phyloP scores from a whole-genome alignment of 176 grass and related monocot genomes.

The Metroxylon sagu region DNA sequence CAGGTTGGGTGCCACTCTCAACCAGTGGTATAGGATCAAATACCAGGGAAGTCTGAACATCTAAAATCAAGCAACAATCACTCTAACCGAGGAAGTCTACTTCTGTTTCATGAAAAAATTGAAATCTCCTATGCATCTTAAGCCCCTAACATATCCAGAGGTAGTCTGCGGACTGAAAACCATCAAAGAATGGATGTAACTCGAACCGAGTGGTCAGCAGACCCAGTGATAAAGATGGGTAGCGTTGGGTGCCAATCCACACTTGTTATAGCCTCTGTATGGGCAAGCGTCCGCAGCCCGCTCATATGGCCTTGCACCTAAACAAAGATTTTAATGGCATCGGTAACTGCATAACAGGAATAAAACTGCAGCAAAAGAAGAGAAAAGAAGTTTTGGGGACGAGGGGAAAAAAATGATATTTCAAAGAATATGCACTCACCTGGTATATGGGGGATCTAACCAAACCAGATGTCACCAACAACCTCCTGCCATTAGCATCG shows the following conservation, averaged over 20 bases:
- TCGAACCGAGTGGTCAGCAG: conserved; percentile 74
- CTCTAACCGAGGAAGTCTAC: too few relatives aligned
- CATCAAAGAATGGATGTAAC: conserved; percentile 81
- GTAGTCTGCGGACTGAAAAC: neutral
- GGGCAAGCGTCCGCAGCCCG: conserved; percentile 61
- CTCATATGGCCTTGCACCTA: conserved; percentile 77
- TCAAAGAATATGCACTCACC: conserved; percentile 21
- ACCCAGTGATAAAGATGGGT: conserved; percentile 77
- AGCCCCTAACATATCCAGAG: too few relatives aligned
- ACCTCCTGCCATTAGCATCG: conserved; percentile 74
- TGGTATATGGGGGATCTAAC: conserved; percentile 92
- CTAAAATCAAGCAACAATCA: too few relatives aligned
- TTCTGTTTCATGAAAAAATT: too few relatives aligned
- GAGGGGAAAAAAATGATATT: neutral
- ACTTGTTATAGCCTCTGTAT: conserved; percentile 56
- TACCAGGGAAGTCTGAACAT: too few relatives aligned
- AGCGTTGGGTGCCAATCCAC: conserved; percentile 89
- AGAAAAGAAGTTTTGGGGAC: neutral
- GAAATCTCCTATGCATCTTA: too few relatives aligned
- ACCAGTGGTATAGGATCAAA: too few relatives aligned
- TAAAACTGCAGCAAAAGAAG: neutral
- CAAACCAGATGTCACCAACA: conserved; percentile 73
- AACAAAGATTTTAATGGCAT: conserved; percentile 8
- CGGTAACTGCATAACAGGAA: conserved; percentile 4
- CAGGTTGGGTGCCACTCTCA: too few relatives aligned